These are phyloP conservation scores for Pseudocercospora fijiensis DNA, from an alignment of 2,329 filamentous ascomycete species.

Conservation along the genomic window DNA sequence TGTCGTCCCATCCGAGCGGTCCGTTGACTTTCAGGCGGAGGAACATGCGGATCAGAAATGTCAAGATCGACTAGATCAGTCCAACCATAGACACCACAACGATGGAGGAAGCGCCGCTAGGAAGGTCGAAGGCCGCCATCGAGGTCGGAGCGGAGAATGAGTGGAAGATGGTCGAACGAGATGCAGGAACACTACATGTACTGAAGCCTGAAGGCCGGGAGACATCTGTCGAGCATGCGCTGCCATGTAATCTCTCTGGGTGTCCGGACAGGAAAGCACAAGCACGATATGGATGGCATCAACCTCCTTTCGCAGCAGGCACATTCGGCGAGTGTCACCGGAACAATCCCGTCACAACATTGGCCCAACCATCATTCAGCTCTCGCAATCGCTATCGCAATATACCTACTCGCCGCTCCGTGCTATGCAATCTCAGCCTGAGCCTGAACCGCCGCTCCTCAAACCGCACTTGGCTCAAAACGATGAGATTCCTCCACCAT, in stretches of 20 bases:
- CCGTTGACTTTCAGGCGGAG: conserved; percentile 34
- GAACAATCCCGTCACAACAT: too few relatives aligned
- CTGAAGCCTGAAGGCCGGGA: too few relatives aligned
- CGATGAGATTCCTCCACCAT: conserved; percentile 4
- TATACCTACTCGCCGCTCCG: conserved; percentile 1
- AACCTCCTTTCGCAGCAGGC: neutral
- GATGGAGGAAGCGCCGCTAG: conserved; percentile 25
- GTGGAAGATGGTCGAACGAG: too few relatives aligned
- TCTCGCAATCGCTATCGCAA: neutral
- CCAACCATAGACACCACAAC: conserved; percentile 28
- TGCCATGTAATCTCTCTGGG: neutral
- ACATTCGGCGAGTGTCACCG: neutral
- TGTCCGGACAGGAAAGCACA: neutral
- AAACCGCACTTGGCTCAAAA: conserved; percentile 10
- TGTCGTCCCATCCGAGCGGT: conserved; percentile 34
- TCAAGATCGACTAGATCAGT: conserved; percentile 28
- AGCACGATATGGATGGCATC: neutral
- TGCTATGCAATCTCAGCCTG: conserved; percentile 1
- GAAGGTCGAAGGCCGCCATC: conserved; percentile 28
- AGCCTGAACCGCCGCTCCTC: neutral
- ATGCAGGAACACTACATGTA: too few relatives aligned
- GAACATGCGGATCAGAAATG: conserved; percentile 32
- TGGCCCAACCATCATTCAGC: too few relatives aligned
- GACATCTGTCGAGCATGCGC: neutral
- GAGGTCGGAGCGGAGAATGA: neutral